These are phyloP conservation scores for Pichia inconspicua DNA, from an alignment of 1,139 yeast species.

Conservation along the genomic window DNA sequence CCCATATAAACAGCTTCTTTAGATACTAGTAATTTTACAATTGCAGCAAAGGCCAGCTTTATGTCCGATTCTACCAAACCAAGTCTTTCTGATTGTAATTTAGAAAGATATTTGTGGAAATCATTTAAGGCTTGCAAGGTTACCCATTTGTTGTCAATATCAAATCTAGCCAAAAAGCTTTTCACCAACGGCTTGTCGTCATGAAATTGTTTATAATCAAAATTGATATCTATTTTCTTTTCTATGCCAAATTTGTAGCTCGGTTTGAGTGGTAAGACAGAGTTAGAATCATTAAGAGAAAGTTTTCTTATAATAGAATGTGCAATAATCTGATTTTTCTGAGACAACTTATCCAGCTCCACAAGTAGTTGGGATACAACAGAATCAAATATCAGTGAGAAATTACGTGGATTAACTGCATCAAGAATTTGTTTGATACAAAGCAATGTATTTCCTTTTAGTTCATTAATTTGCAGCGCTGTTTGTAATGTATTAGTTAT, in stretches of 20 bases:
- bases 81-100: conserved; percentile 35
- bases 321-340: conserved; percentile 27
- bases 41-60: background rate
- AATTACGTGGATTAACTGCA: conserved; percentile 42
- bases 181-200: conserved; percentile 26
- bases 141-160: conserved; percentile 66
- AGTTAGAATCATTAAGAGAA: background rate
- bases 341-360: conserved; percentile 48
- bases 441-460: conserved; percentile 54
- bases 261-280: background rate
- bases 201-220: conserved; percentile 9
- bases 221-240: background rate
- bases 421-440: conserved; percentile 60
- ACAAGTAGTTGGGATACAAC: conserved; percentile 55
- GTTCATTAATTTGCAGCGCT: conserved; percentile 55
- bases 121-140: conserved; percentile 74
- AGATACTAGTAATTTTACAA: conserved; percentile 3
- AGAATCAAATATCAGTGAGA: conserved; percentile 48
- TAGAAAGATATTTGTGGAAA: conserved; percentile 29
- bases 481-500: conserved; percentile 81
- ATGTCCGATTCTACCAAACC: conserved; percentile 30
- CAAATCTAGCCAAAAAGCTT: conserved; percentile 49
- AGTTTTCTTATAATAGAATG: background rate
- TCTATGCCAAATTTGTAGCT: background rate
- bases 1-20: conserved; percentile 1